Percentiles rank a stretch among this genome's conserved stretches.
phyloP scores from a whole-genome alignment of 805 yeast species.

The Priceomyces fermenticarens region DNA sequence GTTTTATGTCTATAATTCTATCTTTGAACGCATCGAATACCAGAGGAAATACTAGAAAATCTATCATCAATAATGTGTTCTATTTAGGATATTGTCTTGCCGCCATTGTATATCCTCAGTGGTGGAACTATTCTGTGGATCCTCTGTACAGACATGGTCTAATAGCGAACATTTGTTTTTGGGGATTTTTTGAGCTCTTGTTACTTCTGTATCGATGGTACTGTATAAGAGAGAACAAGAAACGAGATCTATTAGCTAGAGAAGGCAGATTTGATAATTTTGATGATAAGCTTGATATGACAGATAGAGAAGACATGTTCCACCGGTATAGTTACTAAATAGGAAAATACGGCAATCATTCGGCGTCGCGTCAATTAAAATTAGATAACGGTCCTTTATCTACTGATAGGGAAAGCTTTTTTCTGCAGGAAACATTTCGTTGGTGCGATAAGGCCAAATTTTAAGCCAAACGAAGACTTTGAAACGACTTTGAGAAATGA shows the following conservation, averaged over 20 bases:
- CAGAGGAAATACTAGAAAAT: constrained; percentile 14
- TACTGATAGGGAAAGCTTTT: no score
- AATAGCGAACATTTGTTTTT: constrained; percentile 21
- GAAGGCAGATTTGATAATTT: constrained; percentile 12
- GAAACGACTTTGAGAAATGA: no score
- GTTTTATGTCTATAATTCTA: constrained; percentile 11
- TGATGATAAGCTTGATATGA: constrained; percentile 17
- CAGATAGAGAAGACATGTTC: constrained; percentile 16
- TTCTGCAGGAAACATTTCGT: no score
- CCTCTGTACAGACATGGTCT: constrained; percentile 14
- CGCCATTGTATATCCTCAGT: constrained; percentile 14
- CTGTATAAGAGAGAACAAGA: constrained; percentile 18
- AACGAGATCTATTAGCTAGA: constrained; percentile 10
- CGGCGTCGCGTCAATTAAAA: no score
- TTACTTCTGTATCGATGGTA: constrained; percentile 20
- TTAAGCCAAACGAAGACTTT: no score
- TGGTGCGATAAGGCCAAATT: no score
- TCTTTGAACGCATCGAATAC: constrained; percentile 9
- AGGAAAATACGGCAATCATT: no score
- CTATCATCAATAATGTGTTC: constrained; percentile 10
- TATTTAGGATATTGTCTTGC: constrained; percentile 16
- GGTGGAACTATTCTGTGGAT: constrained; percentile 14
- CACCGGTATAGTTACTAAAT: constrained; percentile 3
- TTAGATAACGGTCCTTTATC: no score
- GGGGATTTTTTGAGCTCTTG: constrained; percentile 19